Evolutionary conservation across 2,329 filamentous ascomycete species (phyloP).

Genomic region (Talaromyces sp.): DNA sequence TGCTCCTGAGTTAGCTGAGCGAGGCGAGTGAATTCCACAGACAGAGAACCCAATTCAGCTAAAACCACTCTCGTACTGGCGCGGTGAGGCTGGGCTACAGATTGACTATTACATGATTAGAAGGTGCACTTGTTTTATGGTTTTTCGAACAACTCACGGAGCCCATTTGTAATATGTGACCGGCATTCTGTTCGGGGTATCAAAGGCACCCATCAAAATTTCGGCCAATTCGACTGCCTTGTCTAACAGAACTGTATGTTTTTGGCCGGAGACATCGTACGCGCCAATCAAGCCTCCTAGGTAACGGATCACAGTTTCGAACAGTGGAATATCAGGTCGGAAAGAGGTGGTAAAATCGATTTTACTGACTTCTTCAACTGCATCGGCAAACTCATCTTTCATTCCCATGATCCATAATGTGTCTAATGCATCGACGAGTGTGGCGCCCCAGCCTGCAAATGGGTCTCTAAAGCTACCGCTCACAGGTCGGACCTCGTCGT

Average conservation of each 20-base stretch:
- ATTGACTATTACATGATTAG: conserved; percentile 36
- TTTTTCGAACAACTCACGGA: conserved; percentile 45
- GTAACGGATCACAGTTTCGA: conserved; percentile 89
- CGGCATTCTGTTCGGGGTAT: conserved; percentile 93
- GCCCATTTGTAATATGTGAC: conserved; percentile 75
- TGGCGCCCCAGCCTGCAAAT: conserved; percentile 89
- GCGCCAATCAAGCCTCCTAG: conserved; percentile 80
- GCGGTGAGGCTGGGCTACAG: conserved; percentile 59
- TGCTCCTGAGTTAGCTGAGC: conserved; percentile 77
- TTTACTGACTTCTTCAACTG: conserved; percentile 61
- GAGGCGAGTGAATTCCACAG: conserved; percentile 83
- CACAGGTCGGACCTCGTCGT: conserved; percentile 80
- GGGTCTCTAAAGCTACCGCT: conserved; percentile 66
- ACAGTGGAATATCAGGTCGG: conserved; percentile 72
- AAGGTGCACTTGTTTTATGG: not conserved
- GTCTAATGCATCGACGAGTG: conserved; percentile 76
- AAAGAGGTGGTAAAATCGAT: conserved; percentile 80
- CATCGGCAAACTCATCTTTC: conserved; percentile 73
- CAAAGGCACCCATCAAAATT: conserved; percentile 76
- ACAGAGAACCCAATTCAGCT: conserved; percentile 72
- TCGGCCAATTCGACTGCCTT: conserved; percentile 78
- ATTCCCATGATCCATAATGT: conserved; percentile 85
- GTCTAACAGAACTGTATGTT: conserved; percentile 65
- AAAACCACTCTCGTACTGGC: conserved; percentile 57
- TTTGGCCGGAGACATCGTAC: conserved; percentile 75